Evolutionary conservation across 345 rosid genomes (phyloP).

Genomic region (Eutrema heterophyllum): DNA sequence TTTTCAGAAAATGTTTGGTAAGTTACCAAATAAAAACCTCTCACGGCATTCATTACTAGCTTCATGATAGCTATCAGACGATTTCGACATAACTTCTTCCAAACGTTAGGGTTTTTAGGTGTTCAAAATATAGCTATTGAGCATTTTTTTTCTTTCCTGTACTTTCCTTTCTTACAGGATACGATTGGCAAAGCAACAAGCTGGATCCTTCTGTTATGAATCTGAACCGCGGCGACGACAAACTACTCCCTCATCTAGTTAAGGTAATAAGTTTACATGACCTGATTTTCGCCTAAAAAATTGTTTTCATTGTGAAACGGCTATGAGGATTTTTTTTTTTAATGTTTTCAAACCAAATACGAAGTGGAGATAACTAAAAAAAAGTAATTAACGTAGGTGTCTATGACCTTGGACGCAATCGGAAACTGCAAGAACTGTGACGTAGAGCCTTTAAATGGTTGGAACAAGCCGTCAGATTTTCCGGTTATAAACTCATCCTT

Average conservation of each 20-base stretch:
- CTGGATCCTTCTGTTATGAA: constrained; percentile 84
- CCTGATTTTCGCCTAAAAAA: not conserved
- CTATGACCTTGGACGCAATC: constrained; percentile 44
- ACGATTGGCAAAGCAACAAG: constrained; percentile 67
- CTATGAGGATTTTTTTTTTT: not conserved
- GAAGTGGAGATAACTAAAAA: not conserved
- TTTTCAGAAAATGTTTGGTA: constrained; percentile 76
- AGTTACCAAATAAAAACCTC: constrained; percentile 10
- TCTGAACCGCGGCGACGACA: constrained; percentile 29
- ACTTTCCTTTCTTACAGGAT: constrained; percentile 39
- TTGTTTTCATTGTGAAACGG: not conserved
- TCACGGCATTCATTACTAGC: not conserved
- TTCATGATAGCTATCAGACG: not conserved
- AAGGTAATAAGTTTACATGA: constrained; percentile 32
- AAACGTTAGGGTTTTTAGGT: not conserved
- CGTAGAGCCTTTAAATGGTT: constrained; percentile 45
- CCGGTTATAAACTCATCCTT: constrained; percentile 55
- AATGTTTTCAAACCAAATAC: not conserved
- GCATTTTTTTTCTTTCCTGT: not conserved
- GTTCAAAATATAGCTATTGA: not conserved
- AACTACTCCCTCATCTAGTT: constrained; percentile 61
- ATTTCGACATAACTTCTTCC: not conserved
- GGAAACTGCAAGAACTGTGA: constrained; percentile 47
- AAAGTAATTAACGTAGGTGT: constrained; percentile 31
- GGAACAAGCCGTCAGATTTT: constrained; percentile 73